A percentile compares a stretch with the other conserved stretches of the same genome.
Conservation (phyloP, 192 early-diverging fungal genomes). For the Linnemannia elongata region DNA sequence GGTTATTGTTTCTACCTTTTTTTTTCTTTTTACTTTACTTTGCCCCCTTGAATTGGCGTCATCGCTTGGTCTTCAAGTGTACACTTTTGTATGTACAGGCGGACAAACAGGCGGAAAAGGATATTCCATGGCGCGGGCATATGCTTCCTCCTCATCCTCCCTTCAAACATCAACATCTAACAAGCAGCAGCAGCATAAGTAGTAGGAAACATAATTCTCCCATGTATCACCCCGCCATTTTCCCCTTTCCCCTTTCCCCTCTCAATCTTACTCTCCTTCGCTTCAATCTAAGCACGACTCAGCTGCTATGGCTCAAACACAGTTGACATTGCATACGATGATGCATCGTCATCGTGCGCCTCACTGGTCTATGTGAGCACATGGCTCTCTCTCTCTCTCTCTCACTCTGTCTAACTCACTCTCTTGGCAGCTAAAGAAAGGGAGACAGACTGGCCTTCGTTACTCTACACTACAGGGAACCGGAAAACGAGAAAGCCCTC, state of each 20-base stretch:
- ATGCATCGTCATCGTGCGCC: conserved; percentile 6
- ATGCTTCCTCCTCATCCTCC: not conserved
- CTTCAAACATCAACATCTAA: too few relatives aligned
- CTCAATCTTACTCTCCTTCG: not conserved
- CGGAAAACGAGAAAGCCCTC: not conserved
- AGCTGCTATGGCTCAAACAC: conserved; percentile 1
- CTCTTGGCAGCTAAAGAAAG: not conserved
- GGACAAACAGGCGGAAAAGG: not conserved
- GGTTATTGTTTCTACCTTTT: not conserved
- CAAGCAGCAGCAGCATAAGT: not conserved
- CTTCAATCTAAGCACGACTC: not conserved
- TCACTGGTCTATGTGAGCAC: not conserved
- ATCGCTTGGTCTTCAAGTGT: conserved; percentile 1
- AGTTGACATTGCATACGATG: conserved; percentile 7
- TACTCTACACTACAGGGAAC: not conserved
- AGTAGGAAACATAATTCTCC: not conserved
- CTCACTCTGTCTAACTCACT: too few relatives aligned
- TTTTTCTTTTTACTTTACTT: not conserved
- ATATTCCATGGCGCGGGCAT: not conserved
- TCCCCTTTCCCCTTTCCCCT: not conserved
- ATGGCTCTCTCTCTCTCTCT: not conserved
- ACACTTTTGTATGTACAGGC: not conserved
- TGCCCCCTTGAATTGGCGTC: conserved; percentile 16
- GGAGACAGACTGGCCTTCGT: not conserved
- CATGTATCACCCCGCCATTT: conserved; percentile 1